Evolutionary conservation across 805 yeast species (phyloP).

Genomic region (Ogataea methanolica): DNA sequence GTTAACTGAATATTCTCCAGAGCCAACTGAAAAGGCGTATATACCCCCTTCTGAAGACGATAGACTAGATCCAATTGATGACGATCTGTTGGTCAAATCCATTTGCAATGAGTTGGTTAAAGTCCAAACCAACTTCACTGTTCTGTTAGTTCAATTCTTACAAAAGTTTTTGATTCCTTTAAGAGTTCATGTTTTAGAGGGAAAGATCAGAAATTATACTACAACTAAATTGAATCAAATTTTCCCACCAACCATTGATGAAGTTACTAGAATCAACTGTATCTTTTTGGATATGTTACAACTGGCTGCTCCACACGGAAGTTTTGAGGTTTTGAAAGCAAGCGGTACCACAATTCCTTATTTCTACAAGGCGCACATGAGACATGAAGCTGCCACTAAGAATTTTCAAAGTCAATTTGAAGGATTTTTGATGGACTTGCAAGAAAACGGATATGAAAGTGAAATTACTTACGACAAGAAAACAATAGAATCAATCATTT

Average conservation of each 20-base stretch:
- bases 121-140: slow-evolving; percentile 72
- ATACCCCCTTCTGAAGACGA: slow-evolving; percentile 44
- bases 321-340: slow-evolving; percentile 72
- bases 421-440: slow-evolving; percentile 36
- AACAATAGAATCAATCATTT: slow-evolving; percentile 56
- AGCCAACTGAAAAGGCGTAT: slow-evolving; percentile 70
- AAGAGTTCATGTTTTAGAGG: slow-evolving; percentile 61
- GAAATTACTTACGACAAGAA: slow-evolving; percentile 39
- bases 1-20: slow-evolving; percentile 86
- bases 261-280: slow-evolving; percentile 84
- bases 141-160: slow-evolving; percentile 64
- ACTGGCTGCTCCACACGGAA: slow-evolving; percentile 63
- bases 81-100: slow-evolving; percentile 37
- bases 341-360: slow-evolving; percentile 82
- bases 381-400: slow-evolving; percentile 90
- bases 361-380: slow-evolving; percentile 86
- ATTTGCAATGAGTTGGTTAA: slow-evolving; percentile 63
- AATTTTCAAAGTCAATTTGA: slow-evolving; percentile 47
- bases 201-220: slow-evolving; percentile 47
- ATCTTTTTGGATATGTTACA: slow-evolving; percentile 72
- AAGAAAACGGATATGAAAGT: slow-evolving; percentile 24
- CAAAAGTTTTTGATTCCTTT: slow-evolving; percentile 78
- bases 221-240: slow-evolving; percentile 66
- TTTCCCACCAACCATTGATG: slow-evolving; percentile 95
- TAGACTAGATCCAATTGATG: slow-evolving; percentile 27